Conservation (phyloP, 2,329 filamentous ascomycete species). For the Pseudogymnoascus sp. region DNA sequence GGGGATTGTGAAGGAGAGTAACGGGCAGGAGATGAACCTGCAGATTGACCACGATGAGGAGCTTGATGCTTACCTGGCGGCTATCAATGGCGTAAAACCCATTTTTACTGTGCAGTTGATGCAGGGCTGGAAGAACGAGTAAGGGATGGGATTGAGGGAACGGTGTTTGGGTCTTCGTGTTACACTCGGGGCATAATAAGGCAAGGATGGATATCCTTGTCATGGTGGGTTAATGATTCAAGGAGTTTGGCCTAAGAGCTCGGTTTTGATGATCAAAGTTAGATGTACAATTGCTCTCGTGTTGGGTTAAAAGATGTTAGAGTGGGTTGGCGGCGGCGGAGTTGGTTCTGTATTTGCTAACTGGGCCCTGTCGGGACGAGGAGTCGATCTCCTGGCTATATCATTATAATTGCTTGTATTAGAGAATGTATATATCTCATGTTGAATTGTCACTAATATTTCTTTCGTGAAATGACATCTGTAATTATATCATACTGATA, state of each 20-base stretch:
- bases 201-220: neutral
- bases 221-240: neutral
- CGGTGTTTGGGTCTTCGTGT: slow-evolving; percentile 1
- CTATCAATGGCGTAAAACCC: slow-evolving; percentile 33
- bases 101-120: slow-evolving; percentile 27
- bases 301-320: neutral
- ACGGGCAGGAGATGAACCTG: slow-evolving; percentile 49
- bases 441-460: neutral
- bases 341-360: neutral
- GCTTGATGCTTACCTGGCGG: slow-evolving; percentile 61
- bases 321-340: neutral
- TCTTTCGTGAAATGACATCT: neutral
- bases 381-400: neutral
- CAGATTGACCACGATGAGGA: slow-evolving; percentile 64
- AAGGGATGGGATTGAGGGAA: neutral
- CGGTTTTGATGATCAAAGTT: neutral
- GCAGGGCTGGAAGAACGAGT: slow-evolving; percentile 24
- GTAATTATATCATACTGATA: neutral
- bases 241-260: neutral
- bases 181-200: neutral
- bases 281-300: neutral
- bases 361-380: neutral
- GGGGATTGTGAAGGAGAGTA: slow-evolving; percentile 54
- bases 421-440: neutral
- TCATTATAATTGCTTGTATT: neutral